Percentiles rank a stretch among this genome's conserved stretches.
Evolutionary conservation across 2,329 filamentous ascomycete genomes (phyloP).

Genomic region (Zymoseptoria pseudotritici): DNA sequence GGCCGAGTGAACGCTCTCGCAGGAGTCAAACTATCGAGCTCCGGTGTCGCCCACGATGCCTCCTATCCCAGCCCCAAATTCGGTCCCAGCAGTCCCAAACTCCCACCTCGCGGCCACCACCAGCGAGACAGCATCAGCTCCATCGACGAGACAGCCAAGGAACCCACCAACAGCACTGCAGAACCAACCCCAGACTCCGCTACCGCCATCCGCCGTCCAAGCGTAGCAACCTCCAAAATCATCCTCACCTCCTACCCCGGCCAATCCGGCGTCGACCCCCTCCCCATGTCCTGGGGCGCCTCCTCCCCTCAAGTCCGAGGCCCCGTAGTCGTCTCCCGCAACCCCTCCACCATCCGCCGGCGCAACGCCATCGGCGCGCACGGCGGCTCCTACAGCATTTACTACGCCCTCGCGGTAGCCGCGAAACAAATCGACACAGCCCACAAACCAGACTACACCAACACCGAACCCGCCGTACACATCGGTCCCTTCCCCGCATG

Average conservation of each 20-base stretch:
- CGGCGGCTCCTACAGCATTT: slow-evolving; percentile 92
- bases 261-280: slow-evolving; percentile 87
- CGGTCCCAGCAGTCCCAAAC: slow-evolving; percentile 17
- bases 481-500: slow-evolving; percentile 88
- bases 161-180: slow-evolving; percentile 9
- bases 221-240: slow-evolving; percentile 49
- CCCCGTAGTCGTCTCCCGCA: slow-evolving; percentile 78
- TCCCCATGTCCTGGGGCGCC: slow-evolving; percentile 81
- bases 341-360: slow-evolving; percentile 65
- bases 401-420: slow-evolving; percentile 86
- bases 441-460: slow-evolving; percentile 70
- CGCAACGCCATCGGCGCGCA: slow-evolving; percentile 70
- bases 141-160: slow-evolving; percentile 17
- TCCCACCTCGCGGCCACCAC: slow-evolving; percentile 14
- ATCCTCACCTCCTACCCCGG: slow-evolving; percentile 82
- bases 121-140: slow-evolving; percentile 21
- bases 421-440: slow-evolving; percentile 80
- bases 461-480: slow-evolving; percentile 84
- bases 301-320: slow-evolving; percentile 67
- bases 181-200: slow-evolving; percentile 15
- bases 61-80: slow-evolving; percentile 20
- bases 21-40: slow-evolving; percentile 50
- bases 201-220: slow-evolving; percentile 30
- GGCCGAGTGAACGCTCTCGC: slow-evolving; percentile 55
- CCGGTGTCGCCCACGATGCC: slow-evolving; percentile 37